Evolutionary conservation across 495 filamentous ascomycete species (phyloP).

Genomic region (Neurospora discreta): DNA sequence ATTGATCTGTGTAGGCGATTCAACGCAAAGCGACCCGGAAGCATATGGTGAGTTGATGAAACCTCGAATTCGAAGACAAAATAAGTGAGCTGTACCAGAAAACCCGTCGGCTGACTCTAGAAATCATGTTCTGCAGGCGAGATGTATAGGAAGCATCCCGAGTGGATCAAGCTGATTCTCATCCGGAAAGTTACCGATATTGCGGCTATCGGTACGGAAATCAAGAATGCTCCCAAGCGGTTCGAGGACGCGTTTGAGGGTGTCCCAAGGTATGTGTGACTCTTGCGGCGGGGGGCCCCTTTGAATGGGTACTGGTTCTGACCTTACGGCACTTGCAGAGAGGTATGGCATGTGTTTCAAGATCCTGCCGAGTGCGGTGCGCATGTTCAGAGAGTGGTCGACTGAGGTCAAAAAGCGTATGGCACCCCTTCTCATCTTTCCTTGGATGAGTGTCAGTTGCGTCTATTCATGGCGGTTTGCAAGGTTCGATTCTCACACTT

Average conservation of each 20-base stretch:
- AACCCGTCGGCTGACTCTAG: not conserved
- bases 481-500: not conserved
- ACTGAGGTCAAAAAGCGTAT: not conserved
- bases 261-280: slow-evolving; percentile 37
- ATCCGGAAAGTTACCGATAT: slow-evolving; percentile 78
- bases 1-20: slow-evolving; percentile 79
- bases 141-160: slow-evolving; percentile 39
- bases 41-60: slow-evolving; percentile 56
- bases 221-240: slow-evolving; percentile 59
- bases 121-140: slow-evolving; percentile 12
- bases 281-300: not conserved
- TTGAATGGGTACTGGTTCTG: not conserved
- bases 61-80: not conserved
- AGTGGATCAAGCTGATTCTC: slow-evolving; percentile 69
- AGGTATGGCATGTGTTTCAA: slow-evolving; percentile 71
- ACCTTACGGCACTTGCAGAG: slow-evolving; percentile 11
- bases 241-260: slow-evolving; percentile 78
- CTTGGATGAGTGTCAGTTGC: not conserved
- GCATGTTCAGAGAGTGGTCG: slow-evolving; percentile 27
- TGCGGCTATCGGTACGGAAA: slow-evolving; percentile 50
- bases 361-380: slow-evolving; percentile 51
- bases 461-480: not conserved
- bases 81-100: not conserved
- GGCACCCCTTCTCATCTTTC: not conserved
- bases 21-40: slow-evolving; percentile 85